Percentiles rank a stretch among this genome's conserved stretches.
These are phyloP conservation scores for Rhizophora apiculata DNA, from an alignment of 345 rosid genomes.

Conservation along the genomic window DNA sequence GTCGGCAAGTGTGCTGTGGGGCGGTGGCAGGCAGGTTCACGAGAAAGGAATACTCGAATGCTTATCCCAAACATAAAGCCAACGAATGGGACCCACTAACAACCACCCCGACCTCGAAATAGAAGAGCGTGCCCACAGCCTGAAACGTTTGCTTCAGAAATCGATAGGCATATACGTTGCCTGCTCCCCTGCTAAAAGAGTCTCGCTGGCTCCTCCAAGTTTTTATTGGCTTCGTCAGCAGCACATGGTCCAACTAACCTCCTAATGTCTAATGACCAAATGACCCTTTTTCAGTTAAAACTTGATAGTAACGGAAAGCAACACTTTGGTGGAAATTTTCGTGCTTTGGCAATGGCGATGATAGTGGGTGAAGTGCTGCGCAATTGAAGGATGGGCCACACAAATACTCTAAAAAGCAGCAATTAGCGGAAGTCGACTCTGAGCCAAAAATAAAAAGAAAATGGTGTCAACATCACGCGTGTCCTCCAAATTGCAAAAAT, in stretches of 20 bases:
- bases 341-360: not conserved
- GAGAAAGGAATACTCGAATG: conserved; percentile 21
- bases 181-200: not conserved
- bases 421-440: not conserved
- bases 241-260: not conserved
- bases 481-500: too few species aligned
- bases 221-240: not conserved
- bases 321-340: too few species aligned
- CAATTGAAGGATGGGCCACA: not conserved
- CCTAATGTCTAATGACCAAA: too few species aligned
- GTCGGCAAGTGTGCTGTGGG: conserved; percentile 39
- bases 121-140: conserved; percentile 16
- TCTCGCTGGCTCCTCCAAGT: not conserved
- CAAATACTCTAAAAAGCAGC: not conserved
- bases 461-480: not conserved
- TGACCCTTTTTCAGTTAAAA: not conserved
- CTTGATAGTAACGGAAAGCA: too few species aligned
- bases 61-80: conserved; percentile 8
- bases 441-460: not conserved
- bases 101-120: conserved; percentile 1
- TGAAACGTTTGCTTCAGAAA: not conserved
- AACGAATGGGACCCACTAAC: conserved; percentile 16
- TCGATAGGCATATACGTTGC: not conserved
- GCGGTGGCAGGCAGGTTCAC: conserved; percentile 30
- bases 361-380: not conserved